Evolutionary conservation across 208 protist species (phyloP).

Genomic region (Crithidia fasciculata): DNA sequence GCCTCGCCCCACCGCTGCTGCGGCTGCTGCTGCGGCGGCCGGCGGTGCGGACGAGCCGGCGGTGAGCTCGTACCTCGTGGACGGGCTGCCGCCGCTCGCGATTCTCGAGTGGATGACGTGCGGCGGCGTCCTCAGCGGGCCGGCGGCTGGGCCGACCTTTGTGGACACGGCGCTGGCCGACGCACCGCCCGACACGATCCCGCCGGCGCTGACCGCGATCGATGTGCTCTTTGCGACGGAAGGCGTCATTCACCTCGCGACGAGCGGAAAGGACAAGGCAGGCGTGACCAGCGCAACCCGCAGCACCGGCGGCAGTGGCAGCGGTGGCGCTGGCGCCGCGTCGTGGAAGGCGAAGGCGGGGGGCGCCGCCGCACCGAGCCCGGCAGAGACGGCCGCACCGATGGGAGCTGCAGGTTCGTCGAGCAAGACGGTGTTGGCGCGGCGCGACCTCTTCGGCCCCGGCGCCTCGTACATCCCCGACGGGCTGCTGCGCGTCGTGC

Average conservation of each 20-base stretch:
- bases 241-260: constrained; percentile 23
- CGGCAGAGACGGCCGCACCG: constrained; percentile 11
- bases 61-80: constrained; percentile 26
- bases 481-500: constrained; percentile 56
- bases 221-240: constrained; percentile 35
- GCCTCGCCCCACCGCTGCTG: neutral
- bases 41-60: constrained; percentile 9
- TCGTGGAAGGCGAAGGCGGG: constrained; percentile 26
- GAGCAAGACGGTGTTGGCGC: constrained; percentile 25
- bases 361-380: constrained; percentile 3
- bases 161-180: constrained; percentile 19
- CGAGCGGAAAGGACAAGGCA: constrained; percentile 4
- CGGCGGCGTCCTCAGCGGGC: constrained; percentile 19
- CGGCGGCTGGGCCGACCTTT: constrained; percentile 15
- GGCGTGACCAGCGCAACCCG: neutral
- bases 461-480: constrained; percentile 42
- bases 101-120: constrained; percentile 82
- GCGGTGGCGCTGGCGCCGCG: too few relatives aligned
- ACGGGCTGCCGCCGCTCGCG: constrained; percentile 53
- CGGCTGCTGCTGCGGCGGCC: neutral
- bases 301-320: neutral
- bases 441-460: constrained; percentile 20
- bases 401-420: constrained; percentile 4
- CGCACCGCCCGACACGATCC: constrained; percentile 15
- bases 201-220: constrained; percentile 26